A percentile compares a stretch with the other conserved stretches of the same genome.
Evolutionary conservation across 2,329 filamentous ascomycete genomes (phyloP).

Genomic region (Epicoccum nigrum): DNA sequence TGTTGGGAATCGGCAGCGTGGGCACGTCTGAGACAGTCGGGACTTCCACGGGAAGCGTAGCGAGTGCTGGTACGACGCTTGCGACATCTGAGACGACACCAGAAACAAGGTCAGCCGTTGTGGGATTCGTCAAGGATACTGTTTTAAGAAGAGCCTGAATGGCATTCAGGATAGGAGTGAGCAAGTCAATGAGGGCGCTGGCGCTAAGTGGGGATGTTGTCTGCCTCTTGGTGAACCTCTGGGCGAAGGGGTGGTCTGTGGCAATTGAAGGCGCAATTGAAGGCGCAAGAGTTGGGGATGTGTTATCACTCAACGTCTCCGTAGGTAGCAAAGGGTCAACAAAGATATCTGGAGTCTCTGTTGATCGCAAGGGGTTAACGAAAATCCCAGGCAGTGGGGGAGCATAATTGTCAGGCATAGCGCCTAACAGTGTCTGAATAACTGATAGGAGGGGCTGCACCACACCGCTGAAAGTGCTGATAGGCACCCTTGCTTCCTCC

Average conservation of each 20-base stretch:
- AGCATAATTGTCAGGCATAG: slow-evolving; percentile 4
- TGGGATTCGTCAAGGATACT: neutral
- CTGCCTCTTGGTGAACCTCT: slow-evolving; percentile 4
- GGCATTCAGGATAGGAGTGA: slow-evolving; percentile 2
- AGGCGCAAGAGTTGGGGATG: neutral
- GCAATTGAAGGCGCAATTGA: neutral
- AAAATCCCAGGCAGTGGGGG: slow-evolving; percentile 1
- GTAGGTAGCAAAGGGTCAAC: slow-evolving; percentile 1
- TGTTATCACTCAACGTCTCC: neutral
- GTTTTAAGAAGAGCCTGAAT: neutral
- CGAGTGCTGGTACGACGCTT: neutral
- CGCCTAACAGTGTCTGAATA: slow-evolving; percentile 7
- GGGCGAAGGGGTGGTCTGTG: neutral
- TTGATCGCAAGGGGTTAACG: slow-evolving; percentile 5
- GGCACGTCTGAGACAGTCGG: neutral
- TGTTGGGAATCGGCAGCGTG: neutral
- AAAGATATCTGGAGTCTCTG: slow-evolving; percentile 1
- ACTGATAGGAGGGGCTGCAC: slow-evolving; percentile 8
- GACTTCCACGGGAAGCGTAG: neutral
- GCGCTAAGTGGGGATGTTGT: neutral
- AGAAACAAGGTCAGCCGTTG: neutral
- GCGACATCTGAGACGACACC: neutral
- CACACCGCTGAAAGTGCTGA: slow-evolving; percentile 11
- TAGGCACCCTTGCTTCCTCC: slow-evolving; percentile 4
- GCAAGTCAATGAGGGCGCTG: neutral